A percentile compares a stretch with the other conserved stretches of the same genome.
Conservation (phyloP, 2,329 filamentous ascomycete species). For the Hymenoscyphus infarciens region DNA sequence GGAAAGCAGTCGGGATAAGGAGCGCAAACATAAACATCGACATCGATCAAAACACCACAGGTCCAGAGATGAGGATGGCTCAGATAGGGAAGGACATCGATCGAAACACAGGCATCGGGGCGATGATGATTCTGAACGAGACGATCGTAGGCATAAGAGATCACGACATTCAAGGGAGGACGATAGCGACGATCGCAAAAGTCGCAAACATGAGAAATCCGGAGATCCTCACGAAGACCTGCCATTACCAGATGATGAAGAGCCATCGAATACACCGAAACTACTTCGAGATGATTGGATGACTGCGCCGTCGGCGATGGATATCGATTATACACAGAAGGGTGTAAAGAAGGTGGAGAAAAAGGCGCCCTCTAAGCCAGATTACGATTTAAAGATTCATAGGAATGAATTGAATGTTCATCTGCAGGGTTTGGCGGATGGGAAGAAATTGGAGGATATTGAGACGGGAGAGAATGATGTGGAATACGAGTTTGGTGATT, state of each 20-base stretch:
- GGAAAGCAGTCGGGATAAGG: conserved; percentile 43
- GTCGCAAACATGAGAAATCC: conserved; percentile 39
- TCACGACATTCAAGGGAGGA: conserved; percentile 42
- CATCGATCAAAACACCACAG: conserved; percentile 34
- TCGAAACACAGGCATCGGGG: conserved; percentile 16
- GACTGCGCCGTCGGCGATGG: conserved; percentile 77
- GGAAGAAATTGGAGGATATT: conserved; percentile 10
- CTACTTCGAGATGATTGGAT: conserved; percentile 84
- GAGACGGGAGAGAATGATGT: conserved; percentile 54
- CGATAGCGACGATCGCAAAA: conserved; percentile 35
- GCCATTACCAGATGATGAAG: conserved; percentile 50
- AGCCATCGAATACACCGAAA: conserved; percentile 29
- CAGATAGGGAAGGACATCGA: conserved; percentile 19
- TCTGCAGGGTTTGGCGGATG: conserved; percentile 40
- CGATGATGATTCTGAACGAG: conserved; percentile 46
- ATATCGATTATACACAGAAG: conserved; percentile 77
- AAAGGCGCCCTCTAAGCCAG: conserved; percentile 28
- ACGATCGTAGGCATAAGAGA: conserved; percentile 61
- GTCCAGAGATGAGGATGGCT: conserved; percentile 28
- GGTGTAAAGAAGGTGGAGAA: conserved; percentile 52
- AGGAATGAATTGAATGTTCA: conserved; percentile 77
- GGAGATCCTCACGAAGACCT: conserved; percentile 49
- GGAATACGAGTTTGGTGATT: conserved; percentile 82
- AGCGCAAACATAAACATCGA: conserved; percentile 37
- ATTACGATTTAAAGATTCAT: conserved; percentile 51